Evolutionary conservation across 2,329 filamentous ascomycete genomes (phyloP).

Genomic region (Microdochium bolleyi): DNA sequence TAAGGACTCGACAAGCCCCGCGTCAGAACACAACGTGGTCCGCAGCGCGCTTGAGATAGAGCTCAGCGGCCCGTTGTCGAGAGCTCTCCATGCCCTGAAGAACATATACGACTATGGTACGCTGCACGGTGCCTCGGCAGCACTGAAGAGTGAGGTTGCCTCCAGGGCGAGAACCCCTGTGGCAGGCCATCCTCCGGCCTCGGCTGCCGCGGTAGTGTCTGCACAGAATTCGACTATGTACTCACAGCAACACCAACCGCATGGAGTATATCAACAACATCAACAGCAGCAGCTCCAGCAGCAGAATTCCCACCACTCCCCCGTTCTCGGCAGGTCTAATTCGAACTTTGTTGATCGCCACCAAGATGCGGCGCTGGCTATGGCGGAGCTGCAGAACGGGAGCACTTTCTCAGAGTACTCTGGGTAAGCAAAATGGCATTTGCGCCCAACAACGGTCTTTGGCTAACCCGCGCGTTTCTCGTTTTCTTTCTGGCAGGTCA

Average conservation of each 20-base stretch:
- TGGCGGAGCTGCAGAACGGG: conserved; percentile 58
- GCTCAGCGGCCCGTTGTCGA: conserved; percentile 51
- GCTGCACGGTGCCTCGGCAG: conserved; percentile 36
- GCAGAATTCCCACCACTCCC: not conserved
- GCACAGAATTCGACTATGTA: conserved; percentile 6
- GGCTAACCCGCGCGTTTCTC: not conserved
- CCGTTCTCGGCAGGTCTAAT: conserved; percentile 6
- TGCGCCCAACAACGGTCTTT: not conserved
- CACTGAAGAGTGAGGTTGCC: conserved; percentile 38
- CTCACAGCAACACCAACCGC: not conserved
- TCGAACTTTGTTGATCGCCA: conserved; percentile 37
- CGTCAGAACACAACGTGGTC: conserved; percentile 30
- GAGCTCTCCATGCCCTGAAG: conserved; percentile 51
- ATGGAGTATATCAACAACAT: conserved; percentile 8
- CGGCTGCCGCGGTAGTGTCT: conserved; percentile 5
- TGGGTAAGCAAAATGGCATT: conserved; percentile 17
- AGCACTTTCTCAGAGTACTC: conserved; percentile 36
- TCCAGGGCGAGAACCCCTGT: conserved; percentile 34
- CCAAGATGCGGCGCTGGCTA: conserved; percentile 54
- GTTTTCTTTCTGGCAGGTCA: not conserved
- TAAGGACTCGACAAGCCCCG: conserved; percentile 46
- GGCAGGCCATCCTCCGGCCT: conserved; percentile 20
- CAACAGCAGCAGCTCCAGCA: conserved; percentile 13
- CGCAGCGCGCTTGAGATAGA: conserved; percentile 53
- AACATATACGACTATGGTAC: conserved; percentile 61